Conservation (phyloP, 805 yeast genomes). For the Candida dajiaensis region DNA sequence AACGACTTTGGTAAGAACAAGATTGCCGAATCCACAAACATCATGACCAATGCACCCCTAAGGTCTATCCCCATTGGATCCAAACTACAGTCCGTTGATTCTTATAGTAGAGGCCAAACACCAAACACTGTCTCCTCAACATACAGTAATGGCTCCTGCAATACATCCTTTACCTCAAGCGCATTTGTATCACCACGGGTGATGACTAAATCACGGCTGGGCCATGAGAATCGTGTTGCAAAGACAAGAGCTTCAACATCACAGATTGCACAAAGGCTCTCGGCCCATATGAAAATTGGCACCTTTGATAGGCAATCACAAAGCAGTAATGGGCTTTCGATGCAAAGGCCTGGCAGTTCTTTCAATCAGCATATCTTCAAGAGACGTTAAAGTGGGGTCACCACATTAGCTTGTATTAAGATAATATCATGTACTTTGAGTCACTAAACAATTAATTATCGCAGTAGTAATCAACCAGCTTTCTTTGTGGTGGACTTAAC, state of each 20-base stretch:
- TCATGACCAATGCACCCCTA: conserved; percentile 9
- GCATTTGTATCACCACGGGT: conserved; percentile 1
- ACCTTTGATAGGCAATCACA: conserved; percentile 4
- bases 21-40: conserved; percentile 22
- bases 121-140: conserved; percentile 3
- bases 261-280: conserved; percentile 20
- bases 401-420: not conserved
- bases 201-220: not conserved
- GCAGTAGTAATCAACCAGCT: conserved; percentile 41
- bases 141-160: conserved; percentile 6
- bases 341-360: not conserved
- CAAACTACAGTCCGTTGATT: not conserved
- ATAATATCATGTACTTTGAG: not conserved
- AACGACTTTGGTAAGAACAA: conserved; percentile 13
- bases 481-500: conserved; percentile 37
- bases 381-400: not conserved
- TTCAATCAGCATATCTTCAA: not conserved
- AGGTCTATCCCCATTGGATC: conserved; percentile 3
- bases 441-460: conserved; percentile 8
- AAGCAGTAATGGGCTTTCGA: not conserved
- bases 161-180: conserved; percentile 11
- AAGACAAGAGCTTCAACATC: conserved; percentile 18
- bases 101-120: not conserved
- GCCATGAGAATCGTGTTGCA: conserved; percentile 1
- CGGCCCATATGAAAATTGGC: conserved; percentile 23